Conservation (phyloP, 2,329 filamentous ascomycete genomes). For the Ascochyta clinopodiicola region DNA sequence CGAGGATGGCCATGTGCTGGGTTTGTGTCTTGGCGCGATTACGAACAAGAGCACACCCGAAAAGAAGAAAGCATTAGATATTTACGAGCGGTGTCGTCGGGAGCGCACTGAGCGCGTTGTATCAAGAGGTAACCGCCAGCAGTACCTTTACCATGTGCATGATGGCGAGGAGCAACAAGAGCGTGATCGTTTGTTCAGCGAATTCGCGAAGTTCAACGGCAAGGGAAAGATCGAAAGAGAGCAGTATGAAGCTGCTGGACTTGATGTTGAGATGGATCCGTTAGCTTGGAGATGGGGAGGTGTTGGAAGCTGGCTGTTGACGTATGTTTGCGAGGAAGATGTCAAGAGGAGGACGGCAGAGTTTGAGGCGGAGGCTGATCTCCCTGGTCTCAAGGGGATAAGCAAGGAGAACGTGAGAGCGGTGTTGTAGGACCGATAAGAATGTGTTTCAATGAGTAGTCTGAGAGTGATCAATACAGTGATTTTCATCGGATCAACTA, state of each 20-base stretch:
- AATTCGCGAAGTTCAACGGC: slow-evolving; percentile 40
- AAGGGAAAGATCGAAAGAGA: slow-evolving; percentile 27
- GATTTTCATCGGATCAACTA: too few relatives aligned
- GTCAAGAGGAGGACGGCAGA: slow-evolving; percentile 40
- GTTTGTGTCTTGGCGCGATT: slow-evolving; percentile 60
- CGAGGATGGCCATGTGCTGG: slow-evolving; percentile 65
- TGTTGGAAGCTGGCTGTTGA: slow-evolving; percentile 45
- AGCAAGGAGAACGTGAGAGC: slow-evolving; percentile 24
- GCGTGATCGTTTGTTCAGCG: slow-evolving; percentile 52
- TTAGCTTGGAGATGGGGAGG: slow-evolving; percentile 49
- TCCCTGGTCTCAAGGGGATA: background rate
- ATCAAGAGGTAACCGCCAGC: slow-evolving; percentile 65
- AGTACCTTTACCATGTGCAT: slow-evolving; percentile 66
- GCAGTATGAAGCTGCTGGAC: slow-evolving; percentile 26
- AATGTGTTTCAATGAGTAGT: too few relatives aligned
- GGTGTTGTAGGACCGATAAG: slow-evolving; percentile 19
- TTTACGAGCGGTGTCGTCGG: slow-evolving; percentile 66
- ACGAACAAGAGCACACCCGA: slow-evolving; percentile 47
- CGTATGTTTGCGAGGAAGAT: slow-evolving; percentile 44
- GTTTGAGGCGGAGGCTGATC: slow-evolving; percentile 18
- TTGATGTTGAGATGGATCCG: slow-evolving; percentile 39
- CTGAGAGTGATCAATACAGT: too few relatives aligned
- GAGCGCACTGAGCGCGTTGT: slow-evolving; percentile 67
- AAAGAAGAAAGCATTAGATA: slow-evolving; percentile 48
- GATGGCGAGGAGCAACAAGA: slow-evolving; percentile 64